Evolutionary conservation across 345 rosid species (phyloP).

Genomic region (Hibiscus trionum): DNA sequence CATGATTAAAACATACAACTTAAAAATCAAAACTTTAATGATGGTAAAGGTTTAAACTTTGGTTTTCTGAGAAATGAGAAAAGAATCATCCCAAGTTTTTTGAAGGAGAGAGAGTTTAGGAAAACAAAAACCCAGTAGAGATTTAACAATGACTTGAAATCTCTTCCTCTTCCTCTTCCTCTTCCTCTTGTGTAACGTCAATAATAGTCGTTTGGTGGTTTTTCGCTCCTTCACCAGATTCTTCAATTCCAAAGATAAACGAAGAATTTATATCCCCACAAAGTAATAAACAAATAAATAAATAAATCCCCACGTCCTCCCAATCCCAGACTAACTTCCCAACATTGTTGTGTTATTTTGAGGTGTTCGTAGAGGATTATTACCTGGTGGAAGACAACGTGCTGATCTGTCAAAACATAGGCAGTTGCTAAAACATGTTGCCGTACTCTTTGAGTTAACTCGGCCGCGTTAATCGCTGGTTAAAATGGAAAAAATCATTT

Average conservation of each 20-base stretch:
- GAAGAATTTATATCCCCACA: constrained; percentile 7
- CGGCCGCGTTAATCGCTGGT: background rate
- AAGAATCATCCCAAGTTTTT: constrained; percentile 6
- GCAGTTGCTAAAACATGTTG: constrained; percentile 1
- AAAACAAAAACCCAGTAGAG: constrained; percentile 4
- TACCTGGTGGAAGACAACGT: background rate
- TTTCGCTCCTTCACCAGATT: constrained; percentile 34
- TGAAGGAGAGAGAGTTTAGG: constrained; percentile 11
- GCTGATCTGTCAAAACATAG: constrained; percentile 9
- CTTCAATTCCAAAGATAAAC: constrained; percentile 2
- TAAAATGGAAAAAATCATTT: background rate
- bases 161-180: background rate
- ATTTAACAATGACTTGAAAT: constrained; percentile 12
- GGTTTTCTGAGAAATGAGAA: constrained; percentile 24
- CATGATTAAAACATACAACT: constrained; percentile 6
- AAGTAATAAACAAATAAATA: background rate
- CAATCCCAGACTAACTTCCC: background rate
- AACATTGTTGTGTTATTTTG: background rate
- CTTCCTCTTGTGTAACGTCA: constrained; percentile 30
- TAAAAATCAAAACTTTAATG: too few relatives aligned
- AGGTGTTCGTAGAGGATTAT: background rate
- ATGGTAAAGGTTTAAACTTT: background rate
- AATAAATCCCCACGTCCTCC: background rate
- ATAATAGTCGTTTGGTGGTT: constrained; percentile 66
- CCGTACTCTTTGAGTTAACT: background rate